phyloP scores from a whole-genome alignment of 768 basidiomycete genomes.

The Lentinula boryana region DNA sequence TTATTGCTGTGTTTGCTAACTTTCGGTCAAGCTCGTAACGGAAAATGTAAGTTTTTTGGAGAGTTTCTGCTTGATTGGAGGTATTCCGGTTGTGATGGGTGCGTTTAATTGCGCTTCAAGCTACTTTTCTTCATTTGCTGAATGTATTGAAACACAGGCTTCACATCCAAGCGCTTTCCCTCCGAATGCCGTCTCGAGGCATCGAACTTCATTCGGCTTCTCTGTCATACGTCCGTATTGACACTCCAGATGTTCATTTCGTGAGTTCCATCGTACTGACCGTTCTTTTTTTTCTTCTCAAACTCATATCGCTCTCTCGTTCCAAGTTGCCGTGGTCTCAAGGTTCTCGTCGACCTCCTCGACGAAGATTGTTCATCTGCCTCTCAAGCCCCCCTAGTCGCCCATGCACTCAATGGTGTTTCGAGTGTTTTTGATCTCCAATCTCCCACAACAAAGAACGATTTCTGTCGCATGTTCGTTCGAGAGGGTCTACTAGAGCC shows the following conservation, averaged over 20 bases:
- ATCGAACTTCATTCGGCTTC: slow-evolving; percentile 86
- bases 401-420: slow-evolving; percentile 91
- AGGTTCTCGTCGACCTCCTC: slow-evolving; percentile 90
- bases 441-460: slow-evolving; percentile 94
- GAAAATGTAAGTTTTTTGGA: slow-evolving; percentile 83
- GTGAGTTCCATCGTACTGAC: slow-evolving; percentile 43
- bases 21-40: slow-evolving; percentile 44
- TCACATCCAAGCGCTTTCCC: slow-evolving; percentile 91
- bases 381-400: slow-evolving; percentile 85
- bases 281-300: neutral
- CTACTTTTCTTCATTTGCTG: neutral
- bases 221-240: slow-evolving; percentile 88
- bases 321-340: slow-evolving; percentile 84
- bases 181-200: slow-evolving; percentile 93
- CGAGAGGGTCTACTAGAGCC: slow-evolving; percentile 93
- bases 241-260: slow-evolving; percentile 99
- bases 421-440: slow-evolving; percentile 94
- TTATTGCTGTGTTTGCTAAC: slow-evolving; percentile 27
- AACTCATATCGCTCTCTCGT: neutral
- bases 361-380: slow-evolving; percentile 81
- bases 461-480: slow-evolving; percentile 98
- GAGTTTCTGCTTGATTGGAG: slow-evolving; percentile 91
- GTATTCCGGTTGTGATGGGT: slow-evolving; percentile 96
- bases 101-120: slow-evolving; percentile 14
- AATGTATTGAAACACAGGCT: slow-evolving; percentile 42